phyloP scores from a whole-genome alignment of 2,329 filamentous ascomycete species.

The Ophiosphaerella narmari region DNA sequence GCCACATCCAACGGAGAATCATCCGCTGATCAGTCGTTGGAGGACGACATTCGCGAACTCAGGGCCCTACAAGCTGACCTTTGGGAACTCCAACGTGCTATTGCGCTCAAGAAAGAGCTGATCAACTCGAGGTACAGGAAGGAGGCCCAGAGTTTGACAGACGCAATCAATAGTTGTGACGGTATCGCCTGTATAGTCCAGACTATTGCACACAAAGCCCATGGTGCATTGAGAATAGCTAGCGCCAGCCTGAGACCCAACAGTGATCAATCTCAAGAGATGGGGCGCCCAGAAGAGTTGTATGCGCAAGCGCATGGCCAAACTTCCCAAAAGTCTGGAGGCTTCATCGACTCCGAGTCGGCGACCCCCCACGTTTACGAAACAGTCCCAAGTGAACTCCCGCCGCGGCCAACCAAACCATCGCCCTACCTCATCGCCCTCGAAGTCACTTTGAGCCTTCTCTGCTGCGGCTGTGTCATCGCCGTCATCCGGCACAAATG shows the following conservation, averaged over 20 bases:
- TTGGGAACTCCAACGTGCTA: slow-evolving; percentile 43
- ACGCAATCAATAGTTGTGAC: slow-evolving; percentile 50
- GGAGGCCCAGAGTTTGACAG: slow-evolving; percentile 38
- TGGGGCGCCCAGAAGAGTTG: slow-evolving; percentile 32
- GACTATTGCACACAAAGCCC: slow-evolving; percentile 43
- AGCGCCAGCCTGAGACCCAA: slow-evolving; percentile 34
- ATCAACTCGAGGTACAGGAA: slow-evolving; percentile 40
- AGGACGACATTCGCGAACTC: slow-evolving; percentile 50
- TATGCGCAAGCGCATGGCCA: slow-evolving; percentile 22
- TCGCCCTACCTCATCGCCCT: slow-evolving; percentile 47
- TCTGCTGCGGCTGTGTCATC: slow-evolving; percentile 53
- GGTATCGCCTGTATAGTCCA: slow-evolving; percentile 50
- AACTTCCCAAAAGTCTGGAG: slow-evolving; percentile 22
- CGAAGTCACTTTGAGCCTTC: slow-evolving; percentile 49
- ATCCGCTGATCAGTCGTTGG: slow-evolving; percentile 27
- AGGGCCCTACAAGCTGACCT: slow-evolving; percentile 46
- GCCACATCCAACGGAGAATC: background rate
- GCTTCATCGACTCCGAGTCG: slow-evolving; percentile 12
- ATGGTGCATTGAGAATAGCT: slow-evolving; percentile 38
- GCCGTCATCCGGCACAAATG: slow-evolving; percentile 54
- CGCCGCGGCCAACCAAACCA: slow-evolving; percentile 26
- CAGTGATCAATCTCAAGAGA: slow-evolving; percentile 10
- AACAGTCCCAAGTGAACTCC: slow-evolving; percentile 19
- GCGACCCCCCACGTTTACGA: slow-evolving; percentile 18
- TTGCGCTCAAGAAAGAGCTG: slow-evolving; percentile 42